Evolutionary conservation across 2,329 filamentous ascomycete genomes (phyloP), one percentile per base, ranked within the genome.

Genomic region (Hypoxylon sp.): DNA sequence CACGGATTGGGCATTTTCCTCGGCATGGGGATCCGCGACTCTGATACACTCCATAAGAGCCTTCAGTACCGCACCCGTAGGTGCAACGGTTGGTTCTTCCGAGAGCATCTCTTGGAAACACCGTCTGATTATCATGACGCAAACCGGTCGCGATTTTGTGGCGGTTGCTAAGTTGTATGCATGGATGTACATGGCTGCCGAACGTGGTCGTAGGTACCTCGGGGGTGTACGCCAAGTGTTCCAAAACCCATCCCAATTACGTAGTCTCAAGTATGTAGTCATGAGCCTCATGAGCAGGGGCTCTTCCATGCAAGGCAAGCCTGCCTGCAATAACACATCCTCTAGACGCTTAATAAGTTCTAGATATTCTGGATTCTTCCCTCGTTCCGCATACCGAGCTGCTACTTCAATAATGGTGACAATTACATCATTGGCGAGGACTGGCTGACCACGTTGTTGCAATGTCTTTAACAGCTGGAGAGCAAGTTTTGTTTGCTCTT

Each of bases 181-280:
- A 23, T 78, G 70, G 3, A 71, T 67, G 63, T 89, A 90, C 57
- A 87, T 73, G 11, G 66, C 64, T n/a, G 72, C 63, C 0, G 79
- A 77, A 13, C 86, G 80, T 1, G 73, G 61, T 6, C 68, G 64
- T 27, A 75, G 69, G 59, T 78, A 77, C 29, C 78, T 73, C 9
- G 84, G 70, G 3, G 82, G 76, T 47, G 77, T 74, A 45, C 78
- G 77, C 76, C 86, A 89, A 7, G 77, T 64, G 13, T 81, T 74
- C 84, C 83, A 88, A 62, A 89, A 83, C 4, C 73, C 71, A 11
- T 76, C 66, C 76, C 82, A 86, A 57, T 83, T 71, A 12, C 66
- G 62, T 51, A 74, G 73, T 13, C 60, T 57, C 4, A 80, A 74
- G 55, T 83, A 79, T 1, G 73, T 70, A 2, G 67, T 59, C 70